Percentiles rank a stretch among this genome's conserved stretches.
Conservation (phyloP, 441 rosid species). For the Hura crepitans region DNA sequence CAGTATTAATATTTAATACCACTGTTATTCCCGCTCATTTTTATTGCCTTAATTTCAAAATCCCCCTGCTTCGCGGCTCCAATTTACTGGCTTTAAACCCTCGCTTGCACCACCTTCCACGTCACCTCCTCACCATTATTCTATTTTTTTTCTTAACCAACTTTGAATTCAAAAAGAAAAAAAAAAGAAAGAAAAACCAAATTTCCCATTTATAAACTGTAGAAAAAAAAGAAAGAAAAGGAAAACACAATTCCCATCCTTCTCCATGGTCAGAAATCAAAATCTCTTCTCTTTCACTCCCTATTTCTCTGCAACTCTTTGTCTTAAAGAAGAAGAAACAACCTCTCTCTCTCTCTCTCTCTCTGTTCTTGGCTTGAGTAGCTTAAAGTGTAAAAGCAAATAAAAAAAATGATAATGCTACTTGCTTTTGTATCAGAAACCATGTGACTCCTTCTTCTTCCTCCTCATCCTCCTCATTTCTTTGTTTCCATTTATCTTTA, state of each 20-base stretch:
- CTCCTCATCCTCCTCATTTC: constrained; percentile 19
- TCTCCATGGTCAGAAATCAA: constrained; percentile 19
- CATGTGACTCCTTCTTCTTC: constrained; percentile 78
- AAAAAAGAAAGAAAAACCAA: constrained; percentile 9
- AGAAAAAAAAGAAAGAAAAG: no score
- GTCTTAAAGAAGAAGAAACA: constrained; percentile 61
- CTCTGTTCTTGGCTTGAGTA: constrained; percentile 13
- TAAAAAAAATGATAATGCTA: constrained; percentile 21
- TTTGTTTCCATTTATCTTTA: constrained; percentile 8
- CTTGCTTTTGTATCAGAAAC: constrained; percentile 45
- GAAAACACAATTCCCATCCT: constrained; percentile 7
- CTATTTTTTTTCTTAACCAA: background rate
- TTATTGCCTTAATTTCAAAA: constrained; percentile 36
- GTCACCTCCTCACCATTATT: constrained; percentile 10
- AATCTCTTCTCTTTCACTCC: background rate
- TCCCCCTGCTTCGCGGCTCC: constrained; percentile 29
- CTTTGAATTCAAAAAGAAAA: background rate
- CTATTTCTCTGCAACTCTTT: constrained; percentile 39
- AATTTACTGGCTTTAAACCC: constrained; percentile 22
- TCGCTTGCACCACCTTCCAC: constrained; percentile 24
- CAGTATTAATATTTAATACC: no score
- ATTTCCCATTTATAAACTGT: background rate
- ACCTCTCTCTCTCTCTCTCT: constrained; percentile 24
- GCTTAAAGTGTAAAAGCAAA: constrained; percentile 18
- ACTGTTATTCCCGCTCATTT: constrained; percentile 47